Evolutionary conservation across 2,329 filamentous ascomycete genomes (phyloP), one percentile per base, ranked within the genome.

Genomic region (Colletotrichum nymphaeae): DNA sequence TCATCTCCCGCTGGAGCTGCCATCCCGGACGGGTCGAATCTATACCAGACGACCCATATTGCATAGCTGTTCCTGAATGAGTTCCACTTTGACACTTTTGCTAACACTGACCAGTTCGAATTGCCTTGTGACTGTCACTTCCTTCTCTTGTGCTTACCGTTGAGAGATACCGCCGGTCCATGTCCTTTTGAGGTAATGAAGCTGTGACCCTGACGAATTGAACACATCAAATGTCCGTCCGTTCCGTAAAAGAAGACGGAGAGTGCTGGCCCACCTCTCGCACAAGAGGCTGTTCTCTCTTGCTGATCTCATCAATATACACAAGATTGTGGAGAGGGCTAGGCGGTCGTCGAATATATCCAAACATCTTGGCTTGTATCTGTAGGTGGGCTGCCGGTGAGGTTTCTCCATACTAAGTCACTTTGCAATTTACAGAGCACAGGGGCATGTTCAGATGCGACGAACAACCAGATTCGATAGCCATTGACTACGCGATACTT

Each of bases 331-430:
- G 69, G 64, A 63, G 57, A 68, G 37, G 52, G 53, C 69, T 72
- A 26, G 69, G 69, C 69, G 68, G 64, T 72, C 52, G n/a, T 58
- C 69, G n/a, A 49, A 72, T 58, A 72, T 55, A 68, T 42, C 37
- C 57, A 35, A 52, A 67, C 58, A 19, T 42, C 35, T 59, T 11
- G n/a, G 46, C 37, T n/a, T 30, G 7, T 26, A 16, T 19, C 1
- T 14, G 26, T 56, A 28, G 30, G 37, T 67, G 49, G 63, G 28
- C 42, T 30, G 16, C 60, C 28, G 55, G 30, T 26, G 28, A 49
- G 24, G 32, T 53, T 16, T 22, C n/a, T 26, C 46, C 7, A n/a
- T 16, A 12, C 26, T 22, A 16, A 67, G 37, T 32, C 22, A 16
- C 19, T 37, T 1, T 53, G 22, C 19, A 19, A 22, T 57, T n/a